Evolutionary conservation across 1,284 basidiomycete species (phyloP).

Genomic region (Athelia sp.): DNA sequence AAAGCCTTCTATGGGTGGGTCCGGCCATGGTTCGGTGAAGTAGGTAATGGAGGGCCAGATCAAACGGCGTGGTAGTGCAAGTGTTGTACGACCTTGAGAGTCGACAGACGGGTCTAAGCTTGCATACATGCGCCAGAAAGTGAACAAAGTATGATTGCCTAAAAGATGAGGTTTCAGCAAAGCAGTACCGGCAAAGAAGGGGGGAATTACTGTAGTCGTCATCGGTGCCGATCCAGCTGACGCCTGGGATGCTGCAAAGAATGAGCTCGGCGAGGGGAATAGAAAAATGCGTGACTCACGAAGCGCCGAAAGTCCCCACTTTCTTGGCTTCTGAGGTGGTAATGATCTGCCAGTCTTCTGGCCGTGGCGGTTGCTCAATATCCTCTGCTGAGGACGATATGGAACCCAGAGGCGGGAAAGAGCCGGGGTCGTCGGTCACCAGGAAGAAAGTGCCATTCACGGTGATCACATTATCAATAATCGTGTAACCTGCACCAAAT

Average conservation of each 20-base stretch:
- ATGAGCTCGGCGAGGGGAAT: conserved; percentile 3
- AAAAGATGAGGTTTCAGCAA: conserved; percentile 12
- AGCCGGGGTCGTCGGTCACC: conserved; percentile 49
- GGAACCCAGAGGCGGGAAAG: conserved; percentile 42
- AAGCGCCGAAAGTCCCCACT: conserved; percentile 53
- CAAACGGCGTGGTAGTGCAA: conserved; percentile 66
- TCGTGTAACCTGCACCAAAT: conserved; percentile 60
- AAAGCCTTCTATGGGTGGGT: conserved; percentile 38
- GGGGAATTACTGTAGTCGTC: conserved; percentile 36
- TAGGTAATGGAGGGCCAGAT: conserved; percentile 64
- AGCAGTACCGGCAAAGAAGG: neutral
- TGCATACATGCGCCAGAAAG: conserved; percentile 76
- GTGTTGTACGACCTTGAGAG: conserved; percentile 40
- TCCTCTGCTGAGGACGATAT: conserved; percentile 42
- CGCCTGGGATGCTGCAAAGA: conserved; percentile 42
- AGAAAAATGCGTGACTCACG: conserved; percentile 32
- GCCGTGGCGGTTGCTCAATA: conserved; percentile 38
- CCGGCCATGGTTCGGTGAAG: conserved; percentile 49
- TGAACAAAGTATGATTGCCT: conserved; percentile 73
- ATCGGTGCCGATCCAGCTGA: conserved; percentile 53
- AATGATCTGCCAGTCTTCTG: conserved; percentile 62
- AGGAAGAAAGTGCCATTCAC: conserved; percentile 67
- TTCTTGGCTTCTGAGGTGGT: conserved; percentile 46
- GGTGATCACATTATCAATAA: conserved; percentile 72
- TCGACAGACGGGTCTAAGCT: conserved; percentile 57